A percentile compares a stretch with the other conserved stretches of the same genome.
Evolutionary conservation across 129 eudicot genomes (phyloP).

Genomic region (Tagetes erecta): DNA sequence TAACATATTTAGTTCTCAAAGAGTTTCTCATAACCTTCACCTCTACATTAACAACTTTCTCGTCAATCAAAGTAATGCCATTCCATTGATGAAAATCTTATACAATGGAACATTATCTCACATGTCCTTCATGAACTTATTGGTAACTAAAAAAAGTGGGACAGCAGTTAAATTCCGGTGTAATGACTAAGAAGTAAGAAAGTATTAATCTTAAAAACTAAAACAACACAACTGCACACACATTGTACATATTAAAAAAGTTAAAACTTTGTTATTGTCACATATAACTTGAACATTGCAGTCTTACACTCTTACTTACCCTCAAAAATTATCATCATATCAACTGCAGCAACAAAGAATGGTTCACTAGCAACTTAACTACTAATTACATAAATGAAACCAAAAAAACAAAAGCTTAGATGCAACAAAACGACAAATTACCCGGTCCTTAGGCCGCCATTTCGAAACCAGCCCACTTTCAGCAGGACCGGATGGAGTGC

Average conservation of each 20-base stretch:
- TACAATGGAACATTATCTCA: background rate
- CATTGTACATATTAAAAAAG: background rate
- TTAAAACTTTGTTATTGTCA: background rate
- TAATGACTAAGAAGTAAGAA: background rate
- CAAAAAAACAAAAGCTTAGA: background rate
- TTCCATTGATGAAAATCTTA: background rate
- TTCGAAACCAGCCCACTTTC: constrained; percentile 82
- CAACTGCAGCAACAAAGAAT: background rate
- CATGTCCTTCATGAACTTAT: constrained; percentile 13
- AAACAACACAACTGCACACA: background rate
- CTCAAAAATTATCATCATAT: background rate
- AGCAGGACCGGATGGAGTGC: constrained; percentile 71
- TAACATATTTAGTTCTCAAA: background rate
- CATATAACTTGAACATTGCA: background rate
- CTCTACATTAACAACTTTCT: constrained; percentile 7
- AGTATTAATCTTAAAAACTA: background rate
- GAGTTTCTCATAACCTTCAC: constrained; percentile 3
- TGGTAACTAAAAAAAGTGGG: background rate
- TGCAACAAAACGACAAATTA: constrained; percentile 29
- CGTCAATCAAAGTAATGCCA: background rate
- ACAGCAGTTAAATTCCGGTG: background rate
- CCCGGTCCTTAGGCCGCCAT: constrained; percentile 93
- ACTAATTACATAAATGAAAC: constrained; percentile 10
- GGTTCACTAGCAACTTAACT: background rate
- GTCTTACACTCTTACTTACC: background rate